Conservation (phyloP, 257 asterid genomes). For the Coffea canephora region DNA sequence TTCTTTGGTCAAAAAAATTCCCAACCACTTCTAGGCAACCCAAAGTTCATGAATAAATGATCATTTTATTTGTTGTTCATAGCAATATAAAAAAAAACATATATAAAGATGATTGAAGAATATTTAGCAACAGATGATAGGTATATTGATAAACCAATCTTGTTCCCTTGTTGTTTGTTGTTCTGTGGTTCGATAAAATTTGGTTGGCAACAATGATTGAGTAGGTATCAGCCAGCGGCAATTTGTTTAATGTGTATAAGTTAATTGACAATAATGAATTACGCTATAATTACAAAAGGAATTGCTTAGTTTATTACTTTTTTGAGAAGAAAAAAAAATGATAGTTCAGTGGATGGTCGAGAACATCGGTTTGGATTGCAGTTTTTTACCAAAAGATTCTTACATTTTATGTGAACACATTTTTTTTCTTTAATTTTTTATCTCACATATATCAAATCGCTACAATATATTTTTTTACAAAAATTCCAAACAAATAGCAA, state of each 20-base stretch:
- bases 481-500: too few species aligned
- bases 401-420: too few species aligned
- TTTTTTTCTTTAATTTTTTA: too few species aligned
- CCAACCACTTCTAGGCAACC: conserved; percentile 26
- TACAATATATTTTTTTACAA: too few species aligned
- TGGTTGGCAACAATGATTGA: not conserved
- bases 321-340: too few species aligned
- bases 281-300: not conserved
- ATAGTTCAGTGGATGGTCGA: too few species aligned
- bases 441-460: too few species aligned
- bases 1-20: conserved; percentile 11
- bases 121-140: not conserved
- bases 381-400: too few species aligned
- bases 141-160: not conserved
- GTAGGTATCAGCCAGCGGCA: not conserved
- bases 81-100: not conserved
- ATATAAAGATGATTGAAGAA: not conserved
- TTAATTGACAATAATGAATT: not conserved
- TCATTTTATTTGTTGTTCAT: not conserved
- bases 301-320: not conserved
- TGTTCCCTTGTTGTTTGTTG: conserved; percentile 1
- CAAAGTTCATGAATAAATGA: conserved; percentile 11
- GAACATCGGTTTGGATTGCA: too few species aligned
- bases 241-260: not conserved
- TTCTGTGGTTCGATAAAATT: not conserved